Evolutionary conservation across 305 asterid genomes (phyloP).

Genomic region (Galium porrigens): DNA sequence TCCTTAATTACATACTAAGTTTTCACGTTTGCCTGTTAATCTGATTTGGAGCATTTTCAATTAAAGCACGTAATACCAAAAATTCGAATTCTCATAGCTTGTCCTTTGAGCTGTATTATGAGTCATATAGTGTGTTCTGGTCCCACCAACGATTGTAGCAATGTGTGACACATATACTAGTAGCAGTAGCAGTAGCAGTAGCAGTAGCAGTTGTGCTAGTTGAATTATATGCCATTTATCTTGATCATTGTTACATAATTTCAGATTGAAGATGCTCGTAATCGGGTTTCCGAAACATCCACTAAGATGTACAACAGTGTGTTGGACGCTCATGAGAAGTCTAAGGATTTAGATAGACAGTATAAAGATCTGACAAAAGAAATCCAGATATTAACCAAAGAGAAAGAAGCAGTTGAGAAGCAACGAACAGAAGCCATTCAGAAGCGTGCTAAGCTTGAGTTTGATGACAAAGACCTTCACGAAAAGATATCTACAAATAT

Average conservation of each 20-base stretch:
- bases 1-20: not conserved
- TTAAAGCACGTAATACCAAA: not conserved
- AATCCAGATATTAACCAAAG: conserved; percentile 60
- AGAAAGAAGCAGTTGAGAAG: conserved; percentile 77
- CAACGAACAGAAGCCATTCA: conserved; percentile 70
- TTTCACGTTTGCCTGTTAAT: not conserved
- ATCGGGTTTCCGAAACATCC: conserved; percentile 51
- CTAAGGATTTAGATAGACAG: conserved; percentile 64
- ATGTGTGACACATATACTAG: not conserved
- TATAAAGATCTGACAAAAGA: conserved; percentile 69
- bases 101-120: not conserved
- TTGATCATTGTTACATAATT: conserved; percentile 1
- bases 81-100: not conserved
- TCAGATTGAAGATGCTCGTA: conserved; percentile 78
- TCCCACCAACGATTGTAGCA: too few relatives aligned
- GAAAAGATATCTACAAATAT: conserved; percentile 59
- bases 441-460: conserved; percentile 82
- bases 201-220: not conserved
- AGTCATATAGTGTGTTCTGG: too few relatives aligned
- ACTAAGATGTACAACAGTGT: conserved; percentile 49
- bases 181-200: not conserved
- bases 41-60: not conserved
- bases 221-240: not conserved
- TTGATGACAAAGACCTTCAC: conserved; percentile 70
- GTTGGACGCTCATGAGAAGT: conserved; percentile 64